Evolutionary conservation across 1,284 basidiomycete species (phyloP).

Genomic region (Ganoderma multipileum): DNA sequence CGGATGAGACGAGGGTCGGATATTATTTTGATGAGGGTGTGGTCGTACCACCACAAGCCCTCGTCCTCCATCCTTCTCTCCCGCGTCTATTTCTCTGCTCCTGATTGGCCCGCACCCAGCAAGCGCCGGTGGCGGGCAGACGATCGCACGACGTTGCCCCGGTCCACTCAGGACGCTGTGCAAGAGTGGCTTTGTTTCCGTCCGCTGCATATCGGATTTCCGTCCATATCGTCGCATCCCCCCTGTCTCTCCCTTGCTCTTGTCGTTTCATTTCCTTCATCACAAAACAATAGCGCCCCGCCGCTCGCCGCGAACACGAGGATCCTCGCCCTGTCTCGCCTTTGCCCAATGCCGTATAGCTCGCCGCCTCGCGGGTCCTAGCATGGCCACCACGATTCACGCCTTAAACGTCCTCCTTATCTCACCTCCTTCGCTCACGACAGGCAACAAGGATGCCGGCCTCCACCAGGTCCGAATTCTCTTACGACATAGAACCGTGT

Average conservation of each 20-base stretch:
- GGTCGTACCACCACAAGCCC: slow-evolving; percentile 1
- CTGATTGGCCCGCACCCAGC: not conserved
- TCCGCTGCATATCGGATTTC: slow-evolving; percentile 1
- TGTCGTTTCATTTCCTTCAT: not conserved
- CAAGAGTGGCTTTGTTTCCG: not conserved
- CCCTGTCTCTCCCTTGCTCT: not conserved
- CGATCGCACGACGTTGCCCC: not conserved
- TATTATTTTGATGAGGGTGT: slow-evolving; percentile 28
- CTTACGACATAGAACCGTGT: slow-evolving; percentile 2
- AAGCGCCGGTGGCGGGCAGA: not conserved
- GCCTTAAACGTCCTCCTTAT: slow-evolving; percentile 5
- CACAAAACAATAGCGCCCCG: not conserved
- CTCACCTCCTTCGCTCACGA: not conserved
- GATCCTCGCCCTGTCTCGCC: not conserved
- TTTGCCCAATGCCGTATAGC: slow-evolving; percentile 2
- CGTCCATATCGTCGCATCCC: slow-evolving; percentile 1
- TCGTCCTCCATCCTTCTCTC: not conserved
- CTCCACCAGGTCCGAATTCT: not conserved
- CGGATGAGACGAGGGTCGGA: slow-evolving; percentile 34
- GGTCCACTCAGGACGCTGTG: not conserved
- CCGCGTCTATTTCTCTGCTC: not conserved
- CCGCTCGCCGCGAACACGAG: not conserved
- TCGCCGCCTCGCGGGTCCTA: not conserved
- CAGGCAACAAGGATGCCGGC: not conserved
- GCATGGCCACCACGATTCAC: not conserved